Evolutionary conservation across 164 flowering plant species (phyloP), one percentile per base, ranked within the genome.

Genomic region (Vitis rotundifolia): DNA sequence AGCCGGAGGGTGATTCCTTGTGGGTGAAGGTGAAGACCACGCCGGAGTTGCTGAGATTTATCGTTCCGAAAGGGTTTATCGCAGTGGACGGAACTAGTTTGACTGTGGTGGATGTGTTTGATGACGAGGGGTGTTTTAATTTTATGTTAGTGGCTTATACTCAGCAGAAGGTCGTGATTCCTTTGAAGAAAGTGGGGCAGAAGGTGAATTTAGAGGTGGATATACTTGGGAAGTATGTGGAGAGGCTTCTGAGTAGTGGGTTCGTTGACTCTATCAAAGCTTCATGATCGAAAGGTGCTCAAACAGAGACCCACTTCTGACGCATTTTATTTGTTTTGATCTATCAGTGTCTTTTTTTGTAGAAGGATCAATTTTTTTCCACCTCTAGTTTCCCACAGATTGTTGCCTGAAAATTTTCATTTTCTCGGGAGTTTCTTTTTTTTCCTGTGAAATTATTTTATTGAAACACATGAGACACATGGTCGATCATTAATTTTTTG

Each of bases 201-300:
- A 88, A 86, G 85, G 97, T 94, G 80, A 94, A 94, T 74, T 77
- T 94, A 85, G 97, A 94, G 83, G 98, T 92, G 16, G 97, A 94
- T 82, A 88, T 92, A 50, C 77, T 94, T 61, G 99, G 99, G 26
- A 94, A 94, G 77, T 92, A 94, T 80, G 98, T 92, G 26, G 96
- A 92, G 82, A 87, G 99, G 74, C 75, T 91, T 22, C 86, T 94
- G 8, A 74, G 84, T 44, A 81, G 73, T 64, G 98, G 97, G 13
- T 83, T 86, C 72, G 69, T 76, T 29, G 78, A 71, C 19, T 67
- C 78, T n/a, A 26, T 76, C 61, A 72, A 73, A 53, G 57, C 78
- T 54, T 69, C 76, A 15, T 78, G 68, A 81, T 54, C 52, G 15
- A 14, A 28, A 50, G 64, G 68, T 64, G 58, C 29, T 70, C 13